Conservation (phyloP, 257 asterid species). For the Ilex aquifolium region DNA sequence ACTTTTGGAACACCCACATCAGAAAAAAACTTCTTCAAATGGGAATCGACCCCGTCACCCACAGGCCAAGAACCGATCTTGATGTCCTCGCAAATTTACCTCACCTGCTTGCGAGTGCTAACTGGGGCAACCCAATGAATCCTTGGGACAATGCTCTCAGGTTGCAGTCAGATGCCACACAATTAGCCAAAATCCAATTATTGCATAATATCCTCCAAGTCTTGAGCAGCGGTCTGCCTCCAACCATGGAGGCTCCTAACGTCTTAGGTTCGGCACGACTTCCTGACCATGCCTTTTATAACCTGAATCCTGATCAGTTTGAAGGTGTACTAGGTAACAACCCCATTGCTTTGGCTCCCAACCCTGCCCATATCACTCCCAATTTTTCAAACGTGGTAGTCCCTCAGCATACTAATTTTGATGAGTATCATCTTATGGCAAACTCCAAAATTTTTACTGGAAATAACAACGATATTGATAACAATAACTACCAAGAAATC, state of each 20-base stretch:
- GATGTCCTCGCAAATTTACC: slow-evolving; percentile 20
- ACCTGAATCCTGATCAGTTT: too few species aligned
- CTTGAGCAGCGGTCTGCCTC: slow-evolving; percentile 27
- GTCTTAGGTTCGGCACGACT: slow-evolving; percentile 11
- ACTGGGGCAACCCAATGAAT: slow-evolving; percentile 5
- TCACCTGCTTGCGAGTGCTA: slow-evolving; percentile 7
- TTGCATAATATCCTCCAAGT: slow-evolving; percentile 29
- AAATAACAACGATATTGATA: not conserved
- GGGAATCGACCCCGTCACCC: slow-evolving; percentile 57
- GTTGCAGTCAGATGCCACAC: slow-evolving; percentile 17
- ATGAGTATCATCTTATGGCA: not conserved
- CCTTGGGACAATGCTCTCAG: slow-evolving; percentile 18
- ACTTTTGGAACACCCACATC: slow-evolving; percentile 53
- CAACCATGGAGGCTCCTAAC: slow-evolving; percentile 14
- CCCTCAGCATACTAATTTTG: not conserved
- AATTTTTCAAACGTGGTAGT: not conserved
- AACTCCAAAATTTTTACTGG: not conserved
- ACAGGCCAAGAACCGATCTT: slow-evolving; percentile 30
- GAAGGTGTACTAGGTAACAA: too few species aligned
- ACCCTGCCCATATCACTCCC: too few species aligned
- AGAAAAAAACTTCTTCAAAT: slow-evolving; percentile 41
- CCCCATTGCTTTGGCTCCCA: too few species aligned
- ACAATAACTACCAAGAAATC: not conserved
- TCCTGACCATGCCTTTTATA: not conserved
- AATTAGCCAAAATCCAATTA: slow-evolving; percentile 28